These are phyloP conservation scores for Exophiala alcalophila DNA, from an alignment of 2,329 filamentous ascomycete genomes.

Conservation along the genomic window DNA sequence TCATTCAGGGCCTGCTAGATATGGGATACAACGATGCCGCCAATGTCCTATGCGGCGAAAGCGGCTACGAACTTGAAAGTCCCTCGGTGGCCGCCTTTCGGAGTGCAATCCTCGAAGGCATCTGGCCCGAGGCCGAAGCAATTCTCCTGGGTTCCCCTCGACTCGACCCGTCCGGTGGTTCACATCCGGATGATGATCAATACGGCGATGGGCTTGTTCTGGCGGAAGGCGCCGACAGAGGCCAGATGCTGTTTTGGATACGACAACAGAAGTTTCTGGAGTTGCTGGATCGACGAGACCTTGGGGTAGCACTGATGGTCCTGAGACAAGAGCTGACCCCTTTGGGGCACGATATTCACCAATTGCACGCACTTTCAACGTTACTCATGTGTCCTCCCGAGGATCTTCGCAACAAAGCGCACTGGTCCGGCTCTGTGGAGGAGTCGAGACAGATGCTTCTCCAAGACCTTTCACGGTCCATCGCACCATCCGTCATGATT, in stretches of 20 bases:
- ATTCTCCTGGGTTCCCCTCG: slow-evolving; percentile 61
- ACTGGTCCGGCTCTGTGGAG: slow-evolving; percentile 79
- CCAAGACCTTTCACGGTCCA: slow-evolving; percentile 79
- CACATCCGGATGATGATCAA: slow-evolving; percentile 35
- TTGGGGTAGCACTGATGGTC: slow-evolving; percentile 72
- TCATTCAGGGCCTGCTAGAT: slow-evolving; percentile 87
- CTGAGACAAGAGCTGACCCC: slow-evolving; percentile 85
- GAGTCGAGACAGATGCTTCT: slow-evolving; percentile 71
- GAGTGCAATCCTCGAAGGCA: slow-evolving; percentile 71
- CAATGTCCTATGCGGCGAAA: slow-evolving; percentile 70
- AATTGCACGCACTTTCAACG: slow-evolving; percentile 78
- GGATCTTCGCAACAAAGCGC: slow-evolving; percentile 71
- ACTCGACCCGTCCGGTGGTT: slow-evolving; percentile 45
- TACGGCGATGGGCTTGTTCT: slow-evolving; percentile 62
- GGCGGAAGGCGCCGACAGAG: slow-evolving; percentile 69
- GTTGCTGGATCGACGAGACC: slow-evolving; percentile 73
- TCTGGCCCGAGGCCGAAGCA: slow-evolving; percentile 81
- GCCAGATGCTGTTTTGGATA: slow-evolving; percentile 81
- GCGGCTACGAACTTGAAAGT: slow-evolving; percentile 83
- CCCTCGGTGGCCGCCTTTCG: slow-evolving; percentile 82
- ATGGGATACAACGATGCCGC: slow-evolving; percentile 82
- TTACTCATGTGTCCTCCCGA: slow-evolving; percentile 85
- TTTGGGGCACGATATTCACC: slow-evolving; percentile 71
- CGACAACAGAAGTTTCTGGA: slow-evolving; percentile 95
- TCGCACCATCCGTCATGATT: slow-evolving; percentile 95